A percentile compares a stretch with the other conserved stretches of the same genome.
Conservation (phyloP, 106 monocot species). For the Apostasia ramifera region DNA sequence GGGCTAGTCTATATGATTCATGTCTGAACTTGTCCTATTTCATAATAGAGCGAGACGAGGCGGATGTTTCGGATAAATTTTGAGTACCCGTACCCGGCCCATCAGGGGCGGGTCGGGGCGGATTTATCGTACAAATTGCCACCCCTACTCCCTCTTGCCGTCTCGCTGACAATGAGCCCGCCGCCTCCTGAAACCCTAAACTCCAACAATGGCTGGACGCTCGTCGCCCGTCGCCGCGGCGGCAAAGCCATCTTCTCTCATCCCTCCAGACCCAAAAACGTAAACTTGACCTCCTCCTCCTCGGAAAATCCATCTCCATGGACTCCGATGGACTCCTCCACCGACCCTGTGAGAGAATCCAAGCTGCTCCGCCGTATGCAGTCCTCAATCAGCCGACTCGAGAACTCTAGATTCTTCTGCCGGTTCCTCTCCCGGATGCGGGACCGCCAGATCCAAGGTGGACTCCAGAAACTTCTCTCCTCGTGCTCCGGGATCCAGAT, state of each 20-base stretch:
- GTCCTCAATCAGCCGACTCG: constrained; percentile 31
- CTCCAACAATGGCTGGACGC: constrained; percentile 28
- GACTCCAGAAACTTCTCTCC: constrained; percentile 2
- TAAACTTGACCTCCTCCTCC: not conserved
- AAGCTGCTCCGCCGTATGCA: constrained; percentile 33
- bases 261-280: constrained; percentile 4
- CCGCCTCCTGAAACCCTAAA: constrained; percentile 10
- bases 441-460: constrained; percentile 17
- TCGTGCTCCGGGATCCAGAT: constrained; percentile 13
- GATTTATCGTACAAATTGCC: too few species aligned
- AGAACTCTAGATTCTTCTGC: constrained; percentile 38
- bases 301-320: constrained; percentile 35
- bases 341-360: constrained; percentile 22
- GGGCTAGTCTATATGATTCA: too few species aligned
- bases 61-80: too few species aligned
- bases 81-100: too few species aligned
- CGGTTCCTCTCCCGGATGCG: constrained; percentile 42
- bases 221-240: constrained; percentile 44
- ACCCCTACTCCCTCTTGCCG: not conserved
- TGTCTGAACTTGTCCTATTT: too few species aligned
- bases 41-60: too few species aligned
- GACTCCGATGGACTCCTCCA: constrained; percentile 39
- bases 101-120: too few species aligned
- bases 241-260: constrained; percentile 1
- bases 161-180: constrained; percentile 3